Conservation (phyloP, 495 filamentous ascomycete species). For the Cenococcum geophilum region DNA sequence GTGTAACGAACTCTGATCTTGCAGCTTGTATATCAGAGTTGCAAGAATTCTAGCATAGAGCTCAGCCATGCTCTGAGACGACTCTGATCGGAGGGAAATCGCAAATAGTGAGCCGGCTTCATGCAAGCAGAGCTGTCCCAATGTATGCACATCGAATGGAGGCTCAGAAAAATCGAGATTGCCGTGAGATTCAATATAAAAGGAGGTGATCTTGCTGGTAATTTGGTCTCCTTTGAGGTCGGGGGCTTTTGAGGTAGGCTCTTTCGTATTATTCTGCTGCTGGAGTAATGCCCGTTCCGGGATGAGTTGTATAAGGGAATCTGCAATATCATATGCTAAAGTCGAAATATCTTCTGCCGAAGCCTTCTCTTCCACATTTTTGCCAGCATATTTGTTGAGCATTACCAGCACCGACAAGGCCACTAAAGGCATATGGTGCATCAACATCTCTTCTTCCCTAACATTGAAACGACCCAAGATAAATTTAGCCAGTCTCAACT, state of each 20-base stretch:
- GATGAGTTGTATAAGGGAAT: constrained; percentile 24
- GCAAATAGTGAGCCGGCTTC: constrained; percentile 20
- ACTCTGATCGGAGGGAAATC: neutral
- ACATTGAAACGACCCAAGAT: constrained; percentile 86
- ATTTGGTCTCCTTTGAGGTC: constrained; percentile 3
- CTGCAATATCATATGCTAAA: constrained; percentile 24
- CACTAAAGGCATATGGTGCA: constrained; percentile 73
- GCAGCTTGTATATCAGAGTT: constrained; percentile 21
- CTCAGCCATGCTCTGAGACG: constrained; percentile 9
- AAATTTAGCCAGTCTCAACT: constrained; percentile 70
- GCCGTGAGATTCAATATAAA: constrained; percentile 28
- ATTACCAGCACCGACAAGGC: constrained; percentile 62
- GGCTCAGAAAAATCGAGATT: constrained; percentile 24
- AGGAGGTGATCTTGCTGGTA: constrained; percentile 11
- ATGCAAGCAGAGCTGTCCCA: constrained; percentile 18
- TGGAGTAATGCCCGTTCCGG: constrained; percentile 21
- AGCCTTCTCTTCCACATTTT: constrained; percentile 36
- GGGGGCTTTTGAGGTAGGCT: neutral
- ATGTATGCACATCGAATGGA: constrained; percentile 16
- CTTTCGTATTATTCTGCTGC: neutral
- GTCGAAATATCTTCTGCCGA: constrained; percentile 25
- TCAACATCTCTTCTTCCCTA: constrained; percentile 90
- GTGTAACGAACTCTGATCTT: constrained; percentile 6
- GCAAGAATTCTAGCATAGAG: constrained; percentile 22
- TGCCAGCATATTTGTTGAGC: constrained; percentile 32